Conservation (phyloP, 306 rosid genomes). For the Trifolium fragiferum region DNA sequence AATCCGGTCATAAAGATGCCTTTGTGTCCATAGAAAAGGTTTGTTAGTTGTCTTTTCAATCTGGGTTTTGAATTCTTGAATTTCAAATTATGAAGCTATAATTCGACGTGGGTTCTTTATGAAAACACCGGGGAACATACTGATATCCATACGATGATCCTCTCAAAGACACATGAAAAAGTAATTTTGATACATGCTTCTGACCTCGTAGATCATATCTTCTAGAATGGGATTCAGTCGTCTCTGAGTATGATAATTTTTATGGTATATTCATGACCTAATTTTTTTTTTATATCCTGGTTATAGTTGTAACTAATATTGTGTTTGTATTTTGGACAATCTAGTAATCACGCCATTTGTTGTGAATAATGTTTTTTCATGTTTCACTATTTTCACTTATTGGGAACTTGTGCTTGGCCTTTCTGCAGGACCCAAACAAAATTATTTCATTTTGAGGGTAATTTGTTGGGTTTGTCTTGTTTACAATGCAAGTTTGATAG, state of each 20-base stretch:
- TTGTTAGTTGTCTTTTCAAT: constrained; percentile 29
- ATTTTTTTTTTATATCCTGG: constrained; percentile 1
- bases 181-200: constrained; percentile 23
- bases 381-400: constrained; percentile 23
- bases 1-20: constrained; percentile 46
- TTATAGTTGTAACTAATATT: constrained; percentile 10
- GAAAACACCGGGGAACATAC: neutral
- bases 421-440: constrained; percentile 20
- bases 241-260: constrained; percentile 28
- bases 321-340: constrained; percentile 9
- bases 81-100: constrained; percentile 26
- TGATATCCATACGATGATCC: neutral
- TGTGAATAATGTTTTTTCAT: constrained; percentile 15
- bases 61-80: constrained; percentile 21
- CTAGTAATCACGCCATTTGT: constrained; percentile 11
- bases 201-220: constrained; percentile 7
- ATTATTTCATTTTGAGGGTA: constrained; percentile 25
- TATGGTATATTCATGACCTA: constrained; percentile 25
- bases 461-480: constrained; percentile 26
- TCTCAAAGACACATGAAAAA: constrained; percentile 5
- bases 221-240: constrained; percentile 11
- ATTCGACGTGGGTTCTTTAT: constrained; percentile 28
- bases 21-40: constrained; percentile 62
- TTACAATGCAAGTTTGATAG: constrained; percentile 32
- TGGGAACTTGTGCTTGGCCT: constrained; percentile 33